Evolutionary conservation across 495 filamentous ascomycete genomes (phyloP).

Genomic region (Penicillium goetzii): DNA sequence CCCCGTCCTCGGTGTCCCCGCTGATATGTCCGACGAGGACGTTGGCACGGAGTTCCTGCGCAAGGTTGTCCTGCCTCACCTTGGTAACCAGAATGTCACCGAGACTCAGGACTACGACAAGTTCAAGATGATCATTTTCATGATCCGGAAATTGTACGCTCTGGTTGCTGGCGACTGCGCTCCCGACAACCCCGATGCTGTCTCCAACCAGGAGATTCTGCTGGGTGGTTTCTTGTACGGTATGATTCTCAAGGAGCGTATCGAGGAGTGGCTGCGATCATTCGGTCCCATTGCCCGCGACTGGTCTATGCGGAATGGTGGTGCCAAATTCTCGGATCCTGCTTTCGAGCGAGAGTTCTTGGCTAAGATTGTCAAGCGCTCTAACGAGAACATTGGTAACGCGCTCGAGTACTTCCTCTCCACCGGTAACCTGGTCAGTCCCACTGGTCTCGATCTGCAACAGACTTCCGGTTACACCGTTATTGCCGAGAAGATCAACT

Average conservation of each 20-base stretch:
- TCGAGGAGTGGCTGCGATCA: slow-evolving; percentile 83
- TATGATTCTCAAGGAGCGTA: slow-evolving; percentile 90
- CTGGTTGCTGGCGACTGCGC: slow-evolving; percentile 90
- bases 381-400: slow-evolving; percentile 85
- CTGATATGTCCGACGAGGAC: slow-evolving; percentile 81
- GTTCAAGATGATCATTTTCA: slow-evolving; percentile 92
- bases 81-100: slow-evolving; percentile 79
- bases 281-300: slow-evolving; percentile 64
- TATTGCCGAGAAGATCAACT: slow-evolving; percentile 98
- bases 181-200: slow-evolving; percentile 92
- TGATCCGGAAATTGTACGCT: slow-evolving; percentile 93
- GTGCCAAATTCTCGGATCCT: slow-evolving; percentile 66
- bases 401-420: slow-evolving; percentile 93
- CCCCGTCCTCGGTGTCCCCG: slow-evolving; percentile 76
- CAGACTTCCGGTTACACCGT: slow-evolving; percentile 94
- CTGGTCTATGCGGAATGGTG: slow-evolving; percentile 67
- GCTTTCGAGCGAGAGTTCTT: slow-evolving; percentile 80
- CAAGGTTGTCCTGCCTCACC: slow-evolving; percentile 86
- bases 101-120: slow-evolving; percentile 85
- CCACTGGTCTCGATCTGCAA: slow-evolving; percentile 89
- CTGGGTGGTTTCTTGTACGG: slow-evolving; percentile 92
- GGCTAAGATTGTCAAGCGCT: slow-evolving; percentile 71
- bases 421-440: slow-evolving; percentile 89
- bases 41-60: slow-evolving; percentile 87
- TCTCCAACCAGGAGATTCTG: slow-evolving; percentile 91